Conservation (phyloP, 148 eudicot species). For the Vaccinium vitisidaea region DNA sequence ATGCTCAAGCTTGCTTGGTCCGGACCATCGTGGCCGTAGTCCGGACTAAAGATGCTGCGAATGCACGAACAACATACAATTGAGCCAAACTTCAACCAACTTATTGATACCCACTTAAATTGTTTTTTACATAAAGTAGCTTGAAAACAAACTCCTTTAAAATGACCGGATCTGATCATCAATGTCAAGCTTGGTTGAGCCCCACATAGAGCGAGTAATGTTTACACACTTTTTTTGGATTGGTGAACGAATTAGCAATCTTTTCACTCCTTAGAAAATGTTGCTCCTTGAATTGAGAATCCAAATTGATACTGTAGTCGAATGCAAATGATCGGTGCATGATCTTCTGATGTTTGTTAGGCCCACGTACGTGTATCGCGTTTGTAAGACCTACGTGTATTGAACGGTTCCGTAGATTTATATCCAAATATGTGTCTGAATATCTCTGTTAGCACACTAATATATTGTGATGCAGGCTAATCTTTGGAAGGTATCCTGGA, state of each 20-base stretch:
- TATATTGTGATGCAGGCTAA: background rate
- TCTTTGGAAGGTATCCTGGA: slow-evolving; percentile 2
- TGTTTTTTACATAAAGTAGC: background rate
- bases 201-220: background rate
- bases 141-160: background rate
- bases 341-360: background rate
- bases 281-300: background rate
- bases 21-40: too few relatives aligned
- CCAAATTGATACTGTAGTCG: background rate
- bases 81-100: too few relatives aligned
- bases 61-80: too few relatives aligned
- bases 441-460: background rate
- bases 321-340: background rate
- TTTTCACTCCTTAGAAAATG: background rate
- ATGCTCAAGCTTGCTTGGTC: too few relatives aligned
- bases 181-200: background rate
- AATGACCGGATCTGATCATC: background rate
- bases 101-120: too few relatives aligned
- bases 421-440: background rate
- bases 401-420: too few relatives aligned
- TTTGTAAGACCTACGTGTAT: too few relatives aligned
- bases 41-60: too few relatives aligned
- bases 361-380: background rate
- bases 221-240: background rate
- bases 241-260: background rate